Evolutionary conservation across 768 basidiomycete genomes (phyloP).

Genomic region (Russula earlei): DNA sequence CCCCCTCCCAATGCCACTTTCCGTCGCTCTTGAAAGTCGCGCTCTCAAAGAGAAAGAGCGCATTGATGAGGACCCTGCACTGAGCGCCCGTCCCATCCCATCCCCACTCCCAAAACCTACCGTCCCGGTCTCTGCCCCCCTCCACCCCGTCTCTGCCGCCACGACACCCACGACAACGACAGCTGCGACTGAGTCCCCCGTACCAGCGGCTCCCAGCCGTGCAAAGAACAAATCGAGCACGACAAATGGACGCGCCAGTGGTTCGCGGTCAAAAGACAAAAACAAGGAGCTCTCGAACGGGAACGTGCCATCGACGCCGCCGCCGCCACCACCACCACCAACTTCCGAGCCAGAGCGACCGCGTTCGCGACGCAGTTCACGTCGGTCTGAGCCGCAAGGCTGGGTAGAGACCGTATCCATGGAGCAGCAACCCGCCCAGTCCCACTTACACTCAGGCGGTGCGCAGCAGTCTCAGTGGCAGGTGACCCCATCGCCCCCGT

Average conservation of each 20-base stretch:
- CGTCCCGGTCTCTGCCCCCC: neutral
- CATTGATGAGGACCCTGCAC: conserved; percentile 19
- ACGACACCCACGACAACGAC: conserved; percentile 10
- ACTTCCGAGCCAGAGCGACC: conserved; percentile 1
- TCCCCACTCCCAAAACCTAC: conserved; percentile 7
- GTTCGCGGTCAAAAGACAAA: conserved; percentile 15
- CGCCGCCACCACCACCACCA: neutral
- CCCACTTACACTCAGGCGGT: neutral
- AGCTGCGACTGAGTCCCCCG: neutral
- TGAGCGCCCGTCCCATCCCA: conserved; percentile 3
- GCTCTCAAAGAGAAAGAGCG: conserved; percentile 17
- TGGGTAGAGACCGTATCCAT: neutral
- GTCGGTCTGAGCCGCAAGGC: conserved; percentile 16
- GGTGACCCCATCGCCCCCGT: neutral
- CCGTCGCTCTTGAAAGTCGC: conserved; percentile 12
- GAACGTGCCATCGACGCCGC: neutral
- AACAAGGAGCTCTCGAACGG: conserved; percentile 9
- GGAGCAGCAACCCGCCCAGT: neutral
- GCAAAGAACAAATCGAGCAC: conserved; percentile 7
- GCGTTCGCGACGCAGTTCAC: conserved; percentile 11
- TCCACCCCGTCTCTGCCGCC: conserved; percentile 7
- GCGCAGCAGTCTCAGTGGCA: conserved; percentile 9
- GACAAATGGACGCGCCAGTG: conserved; percentile 11
- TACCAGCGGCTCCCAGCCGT: neutral
- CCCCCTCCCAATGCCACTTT: conserved; percentile 15